Evolutionary conservation across 768 basidiomycete genomes (phyloP).

Genomic region (Mycena metata): DNA sequence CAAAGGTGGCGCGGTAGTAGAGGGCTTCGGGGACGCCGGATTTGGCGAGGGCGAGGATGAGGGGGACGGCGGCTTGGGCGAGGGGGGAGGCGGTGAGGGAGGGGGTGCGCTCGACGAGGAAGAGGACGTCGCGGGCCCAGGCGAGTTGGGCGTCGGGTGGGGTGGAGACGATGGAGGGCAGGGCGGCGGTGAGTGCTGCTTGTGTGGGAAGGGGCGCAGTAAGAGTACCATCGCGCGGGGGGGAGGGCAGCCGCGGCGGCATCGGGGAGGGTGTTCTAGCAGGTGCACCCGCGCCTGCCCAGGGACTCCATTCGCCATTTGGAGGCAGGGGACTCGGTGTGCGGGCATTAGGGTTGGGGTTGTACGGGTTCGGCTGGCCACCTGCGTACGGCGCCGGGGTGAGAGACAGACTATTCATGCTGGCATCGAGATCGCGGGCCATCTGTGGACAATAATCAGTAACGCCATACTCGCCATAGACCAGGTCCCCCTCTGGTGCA

Average conservation of each 20-base stretch:
- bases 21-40: slow-evolving; percentile 74
- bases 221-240: slow-evolving; percentile 59
- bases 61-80: slow-evolving; percentile 72
- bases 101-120: slow-evolving; percentile 77
- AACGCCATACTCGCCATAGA: no score
- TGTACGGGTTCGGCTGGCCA: slow-evolving; percentile 25
- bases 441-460: slow-evolving; percentile 57
- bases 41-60: slow-evolving; percentile 71
- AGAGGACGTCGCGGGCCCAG: slow-evolving; percentile 89
- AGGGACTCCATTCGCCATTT: slow-evolving; percentile 32
- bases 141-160: slow-evolving; percentile 74
- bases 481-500: no score
- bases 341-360: slow-evolving; percentile 26
- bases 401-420: slow-evolving; percentile 12
- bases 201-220: slow-evolving; percentile 80
- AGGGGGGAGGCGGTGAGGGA: slow-evolving; percentile 54
- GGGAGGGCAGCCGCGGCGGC: slow-evolving; percentile 39
- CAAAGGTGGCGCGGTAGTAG: slow-evolving; percentile 81
- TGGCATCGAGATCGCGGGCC: slow-evolving; percentile 68
- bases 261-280: no score
- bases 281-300: no score
- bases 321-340: slow-evolving; percentile 36
- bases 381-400: neutral
- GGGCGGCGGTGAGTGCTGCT: slow-evolving; percentile 65
- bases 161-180: slow-evolving; percentile 66